Evolutionary conservation across 1,284 basidiomycete species (phyloP).

Genomic region (Waitea zeae): DNA sequence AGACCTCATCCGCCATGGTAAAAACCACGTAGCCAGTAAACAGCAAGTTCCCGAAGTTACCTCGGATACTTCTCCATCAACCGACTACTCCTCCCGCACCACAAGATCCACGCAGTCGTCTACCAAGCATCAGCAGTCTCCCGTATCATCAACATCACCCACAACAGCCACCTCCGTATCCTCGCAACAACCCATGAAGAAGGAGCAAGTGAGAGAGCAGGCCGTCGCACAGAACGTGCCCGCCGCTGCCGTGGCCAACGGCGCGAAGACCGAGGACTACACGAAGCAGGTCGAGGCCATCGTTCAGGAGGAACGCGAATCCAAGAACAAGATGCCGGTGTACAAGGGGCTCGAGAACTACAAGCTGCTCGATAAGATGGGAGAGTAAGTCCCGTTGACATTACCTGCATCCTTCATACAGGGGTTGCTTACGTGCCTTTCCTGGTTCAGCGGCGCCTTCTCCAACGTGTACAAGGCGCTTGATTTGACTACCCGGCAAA

Average conservation of each 20-base stretch:
- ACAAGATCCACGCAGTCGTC: too few relatives aligned
- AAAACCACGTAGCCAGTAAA: too few relatives aligned
- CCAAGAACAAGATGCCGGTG: slow-evolving; percentile 61
- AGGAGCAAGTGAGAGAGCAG: slow-evolving; percentile 16
- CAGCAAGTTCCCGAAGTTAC: slow-evolving; percentile 10
- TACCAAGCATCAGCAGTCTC: slow-evolving; percentile 18
- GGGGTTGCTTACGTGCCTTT: slow-evolving; percentile 5
- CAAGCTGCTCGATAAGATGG: slow-evolving; percentile 82
- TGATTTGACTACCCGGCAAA: slow-evolving; percentile 60
- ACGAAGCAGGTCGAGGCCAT: slow-evolving; percentile 55
- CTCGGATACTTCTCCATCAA: neutral
- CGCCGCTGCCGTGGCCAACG: slow-evolving; percentile 10
- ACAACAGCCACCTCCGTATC: slow-evolving; percentile 7
- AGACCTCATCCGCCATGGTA: slow-evolving; percentile 82
- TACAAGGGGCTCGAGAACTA: slow-evolving; percentile 80
- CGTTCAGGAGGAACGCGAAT: slow-evolving; percentile 62
- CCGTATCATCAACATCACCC: neutral
- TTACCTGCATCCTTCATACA: too few relatives aligned
- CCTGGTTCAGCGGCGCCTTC: slow-evolving; percentile 71
- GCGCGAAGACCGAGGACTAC: slow-evolving; percentile 17
- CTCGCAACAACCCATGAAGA: slow-evolving; percentile 10
- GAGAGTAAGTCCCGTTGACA: slow-evolving; percentile 73
- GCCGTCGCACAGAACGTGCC: slow-evolving; percentile 8
- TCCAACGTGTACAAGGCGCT: slow-evolving; percentile 95
- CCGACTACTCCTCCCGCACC: neutral